These are phyloP conservation scores for Dendrobium officinale DNA, from an alignment of 106 monocot genomes.

Conservation along the genomic window DNA sequence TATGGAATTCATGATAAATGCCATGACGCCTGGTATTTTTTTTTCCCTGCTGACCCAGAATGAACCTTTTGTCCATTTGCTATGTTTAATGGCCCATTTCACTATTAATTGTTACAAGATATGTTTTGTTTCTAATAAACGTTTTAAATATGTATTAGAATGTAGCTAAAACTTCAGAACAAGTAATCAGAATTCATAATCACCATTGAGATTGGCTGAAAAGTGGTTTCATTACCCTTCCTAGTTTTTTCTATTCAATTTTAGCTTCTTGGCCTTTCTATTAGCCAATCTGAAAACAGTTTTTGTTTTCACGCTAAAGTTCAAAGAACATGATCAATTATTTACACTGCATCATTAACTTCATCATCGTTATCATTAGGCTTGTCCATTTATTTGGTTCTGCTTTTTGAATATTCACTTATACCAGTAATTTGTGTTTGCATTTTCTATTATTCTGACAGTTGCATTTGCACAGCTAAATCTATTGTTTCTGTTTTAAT, in stretches of 20 bases:
- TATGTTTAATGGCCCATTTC: neutral
- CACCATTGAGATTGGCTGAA: neutral
- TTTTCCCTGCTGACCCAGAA: neutral
- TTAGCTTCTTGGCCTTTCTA: neutral
- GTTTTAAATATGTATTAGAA: neutral
- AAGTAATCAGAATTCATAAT: neutral
- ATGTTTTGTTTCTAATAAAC: no score
- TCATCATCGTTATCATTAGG: no score
- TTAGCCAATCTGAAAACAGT: neutral
- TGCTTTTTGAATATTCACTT: no score
- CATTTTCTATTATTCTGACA: no score
- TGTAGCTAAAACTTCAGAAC: neutral
- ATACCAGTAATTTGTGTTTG: no score
- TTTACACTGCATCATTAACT: no score
- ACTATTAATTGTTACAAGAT: neutral
- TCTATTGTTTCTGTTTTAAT: no score
- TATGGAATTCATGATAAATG: constrained; percentile 93
- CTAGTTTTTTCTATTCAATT: neutral
- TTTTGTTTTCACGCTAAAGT: neutral
- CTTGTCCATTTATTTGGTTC: no score
- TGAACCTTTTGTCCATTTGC: neutral
- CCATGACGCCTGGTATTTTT: constrained; percentile 76
- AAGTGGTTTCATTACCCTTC: neutral
- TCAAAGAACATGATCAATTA: neutral
- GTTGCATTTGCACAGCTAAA: no score